Evolutionary conservation across 2,329 filamentous ascomycete genomes (phyloP), one percentile per base, ranked within the genome.

Genomic region (Dothistroma pini): DNA sequence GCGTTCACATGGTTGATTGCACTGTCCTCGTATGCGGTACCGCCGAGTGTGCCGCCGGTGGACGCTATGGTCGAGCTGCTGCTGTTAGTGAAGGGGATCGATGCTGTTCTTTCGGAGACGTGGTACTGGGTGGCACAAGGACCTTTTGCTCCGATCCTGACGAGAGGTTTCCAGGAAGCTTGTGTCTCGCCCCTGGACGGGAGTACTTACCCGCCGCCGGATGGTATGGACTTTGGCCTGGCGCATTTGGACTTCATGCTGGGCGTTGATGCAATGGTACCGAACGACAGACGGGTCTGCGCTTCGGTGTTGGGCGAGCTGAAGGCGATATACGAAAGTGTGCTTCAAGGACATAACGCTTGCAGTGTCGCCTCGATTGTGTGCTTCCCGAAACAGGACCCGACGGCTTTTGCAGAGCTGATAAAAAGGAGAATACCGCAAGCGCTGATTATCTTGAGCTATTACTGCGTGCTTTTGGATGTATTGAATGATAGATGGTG

Each of bases 171-270:
- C 54, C 66, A 68, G 32, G 63, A 65, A 47, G 63, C 59, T 8
- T 51, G 60, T 14, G 16, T 47, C 21, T 19, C 51, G 22, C 31
- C 35, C 19, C 22, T 38, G 6, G 55, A 56, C 35, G 63, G 31
- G 56, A 58, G 48, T 41, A 61, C 29, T n/a, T 51, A 51, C 35
- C 56, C 31, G n/a, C 41, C 69, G 11, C 70, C 69, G 1, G 67
- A 71, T 35, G 67, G 67, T 31, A 67, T 72, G 62, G 69, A 71
- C 53, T 68, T 69, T 47, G 69, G 71, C 8, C 59, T 73, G 31
- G 62, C 62, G n/a, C 70, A 73, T 59, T 66, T 73, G 22, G 70
- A 72, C 54, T 72, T 67, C 63, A 71, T 73, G 69, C 65, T 73
- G 51, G 69, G 66, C 3, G 59, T 70, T 21, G 68, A 72, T 21